Evolutionary conservation across 441 rosid genomes (phyloP).

Genomic region (Euphorbia celastroides): DNA sequence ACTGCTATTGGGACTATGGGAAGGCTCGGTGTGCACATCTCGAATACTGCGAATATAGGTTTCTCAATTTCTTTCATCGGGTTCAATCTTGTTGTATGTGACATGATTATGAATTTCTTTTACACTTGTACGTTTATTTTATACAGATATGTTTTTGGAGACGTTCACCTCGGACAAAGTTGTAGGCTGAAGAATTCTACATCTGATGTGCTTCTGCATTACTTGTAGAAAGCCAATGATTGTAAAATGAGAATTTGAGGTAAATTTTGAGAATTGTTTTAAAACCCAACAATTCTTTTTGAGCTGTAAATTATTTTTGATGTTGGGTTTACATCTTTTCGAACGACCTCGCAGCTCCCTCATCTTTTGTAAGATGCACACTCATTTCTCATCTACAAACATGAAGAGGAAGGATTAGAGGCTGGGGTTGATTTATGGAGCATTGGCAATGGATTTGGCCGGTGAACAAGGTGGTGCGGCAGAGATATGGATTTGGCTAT

Average conservation of each 20-base stretch:
- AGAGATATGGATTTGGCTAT: too few relatives aligned
- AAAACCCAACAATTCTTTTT: background rate
- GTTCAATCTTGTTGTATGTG: background rate
- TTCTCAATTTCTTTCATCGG: slow-evolving; percentile 6
- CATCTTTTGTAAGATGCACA: too few relatives aligned
- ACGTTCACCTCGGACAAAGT: slow-evolving; percentile 97
- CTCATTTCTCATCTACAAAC: too few relatives aligned
- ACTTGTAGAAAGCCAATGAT: slow-evolving; percentile 37
- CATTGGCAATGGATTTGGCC: slow-evolving; percentile 6
- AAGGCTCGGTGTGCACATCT: slow-evolving; percentile 97
- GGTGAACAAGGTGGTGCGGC: too few relatives aligned
- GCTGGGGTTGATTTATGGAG: background rate
- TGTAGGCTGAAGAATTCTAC: slow-evolving; percentile 87
- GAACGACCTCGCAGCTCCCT: too few relatives aligned
- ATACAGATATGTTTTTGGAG: slow-evolving; percentile 82
- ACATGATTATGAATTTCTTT: too few relatives aligned
- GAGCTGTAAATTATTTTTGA: background rate
- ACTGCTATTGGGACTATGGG: slow-evolving; percentile 98
- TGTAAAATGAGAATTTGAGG: background rate
- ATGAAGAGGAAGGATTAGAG: too few relatives aligned
- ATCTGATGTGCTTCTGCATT: slow-evolving; percentile 54
- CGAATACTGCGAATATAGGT: slow-evolving; percentile 89
- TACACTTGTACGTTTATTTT: background rate
- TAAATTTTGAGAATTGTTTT: background rate
- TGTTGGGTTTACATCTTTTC: too few relatives aligned